Evolutionary conservation across 2,329 filamentous ascomycete genomes (phyloP), one percentile per base, ranked within the genome.

Genomic region (Xylariales sp.): DNA sequence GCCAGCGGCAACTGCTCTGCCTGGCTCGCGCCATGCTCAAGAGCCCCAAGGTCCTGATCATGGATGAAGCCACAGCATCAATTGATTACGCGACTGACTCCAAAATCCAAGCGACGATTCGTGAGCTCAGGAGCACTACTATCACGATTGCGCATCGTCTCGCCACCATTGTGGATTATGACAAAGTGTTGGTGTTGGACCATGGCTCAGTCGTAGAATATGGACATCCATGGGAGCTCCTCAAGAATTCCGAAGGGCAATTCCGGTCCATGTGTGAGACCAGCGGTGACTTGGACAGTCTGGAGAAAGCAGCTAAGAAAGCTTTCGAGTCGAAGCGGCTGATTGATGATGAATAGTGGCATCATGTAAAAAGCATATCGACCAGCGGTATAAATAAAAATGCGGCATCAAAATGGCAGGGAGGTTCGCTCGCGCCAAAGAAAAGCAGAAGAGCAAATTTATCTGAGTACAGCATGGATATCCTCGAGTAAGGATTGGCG

Each of bases 61-160:
- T 98, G 93, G 93, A 98, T 62, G 93, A 98, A 69, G 93, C 93
- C 1, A 98, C 93, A 1, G 93, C 93, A 0, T 95, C 88, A 0
- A 97, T 98, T 55, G 93, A 98, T 65, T 97, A 97, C 63, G 85
- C 83, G 5, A 98, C 93, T 2, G 93, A 98, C 55, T 75, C 83
- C 34, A 96, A 95, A 67, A 97, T 98, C 50, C 93, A 98, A 63
- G 88, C 88, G 53, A 97, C 93, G 0, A 90, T 98, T 44, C 84
- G 89, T n/a, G 86, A 95, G 60, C 76, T 97, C 51, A 85, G 82
- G 48, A 88, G 89, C 60, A 98, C 93, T 0, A 95, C 94, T 43
- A 87, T 97, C 57, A 97, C 93, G 0, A 97, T 98, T 54, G 93
- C 93, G 1, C 93, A 98, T 63, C 81, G 93, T 14, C 71, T 98